Conservation (phyloP, 2,329 filamentous ascomycete genomes). For the Talaromyces sp. region DNA sequence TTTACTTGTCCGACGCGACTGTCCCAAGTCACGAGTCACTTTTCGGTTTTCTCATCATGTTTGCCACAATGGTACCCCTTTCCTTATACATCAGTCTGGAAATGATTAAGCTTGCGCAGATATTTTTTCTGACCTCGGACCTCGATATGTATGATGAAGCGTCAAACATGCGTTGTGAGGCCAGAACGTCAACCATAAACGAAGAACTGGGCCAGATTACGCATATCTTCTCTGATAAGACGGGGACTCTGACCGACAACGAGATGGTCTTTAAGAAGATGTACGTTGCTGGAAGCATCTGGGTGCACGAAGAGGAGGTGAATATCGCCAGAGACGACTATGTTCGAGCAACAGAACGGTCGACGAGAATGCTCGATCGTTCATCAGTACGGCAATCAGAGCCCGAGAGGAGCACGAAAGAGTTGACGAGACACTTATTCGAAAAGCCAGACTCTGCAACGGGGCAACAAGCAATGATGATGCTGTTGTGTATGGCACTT, state of each 20-base stretch:
- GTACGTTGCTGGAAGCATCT: conserved; percentile 70
- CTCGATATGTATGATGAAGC: conserved; percentile 76
- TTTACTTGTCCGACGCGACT: conserved; percentile 61
- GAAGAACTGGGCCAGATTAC: conserved; percentile 74
- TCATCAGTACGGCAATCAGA: no score
- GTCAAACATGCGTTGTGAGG: conserved; percentile 70
- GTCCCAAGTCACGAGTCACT: conserved; percentile 68
- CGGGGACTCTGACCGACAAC: conserved; percentile 78
- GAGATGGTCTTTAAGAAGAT: conserved; percentile 79
- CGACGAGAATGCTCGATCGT: no score
- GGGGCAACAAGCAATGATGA: conserved; percentile 49
- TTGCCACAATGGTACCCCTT: conserved; percentile 82
- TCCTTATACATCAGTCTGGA: conserved; percentile 83
- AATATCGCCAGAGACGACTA: conserved; percentile 52
- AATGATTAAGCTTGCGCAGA: conserved; percentile 74
- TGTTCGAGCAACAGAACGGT: conserved; percentile 5
- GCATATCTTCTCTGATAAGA: conserved; percentile 81
- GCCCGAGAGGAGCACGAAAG: conserved; percentile 43
- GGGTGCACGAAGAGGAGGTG: conserved; percentile 68
- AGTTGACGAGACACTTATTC: conserved; percentile 28
- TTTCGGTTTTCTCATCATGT: conserved; percentile 79
- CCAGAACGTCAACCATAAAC: conserved; percentile 76
- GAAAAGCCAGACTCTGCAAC: conserved; percentile 61
- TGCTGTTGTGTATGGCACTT: conserved; percentile 52
- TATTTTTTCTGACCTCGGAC: conserved; percentile 67